Conservation (phyloP, 495 filamentous ascomycete genomes). For the Hypoxylon rickii region DNA sequence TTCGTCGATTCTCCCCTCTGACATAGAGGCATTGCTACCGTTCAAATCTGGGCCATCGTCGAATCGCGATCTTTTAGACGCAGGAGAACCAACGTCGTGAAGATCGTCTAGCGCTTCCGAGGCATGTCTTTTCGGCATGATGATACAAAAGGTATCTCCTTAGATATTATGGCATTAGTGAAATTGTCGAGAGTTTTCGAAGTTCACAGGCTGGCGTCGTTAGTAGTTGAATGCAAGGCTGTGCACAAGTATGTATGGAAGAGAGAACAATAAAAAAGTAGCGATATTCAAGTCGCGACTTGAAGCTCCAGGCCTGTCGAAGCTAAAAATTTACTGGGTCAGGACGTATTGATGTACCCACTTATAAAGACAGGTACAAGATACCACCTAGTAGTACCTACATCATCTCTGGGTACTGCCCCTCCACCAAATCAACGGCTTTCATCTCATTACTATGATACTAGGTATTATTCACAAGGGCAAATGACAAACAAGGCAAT, state of each 20-base stretch:
- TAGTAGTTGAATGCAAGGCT: constrained; percentile 2
- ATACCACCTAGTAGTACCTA: too few species aligned
- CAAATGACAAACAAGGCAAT: too few species aligned
- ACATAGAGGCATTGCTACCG: constrained; percentile 37
- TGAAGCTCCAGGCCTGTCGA: constrained; percentile 26
- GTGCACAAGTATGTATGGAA: too few species aligned
- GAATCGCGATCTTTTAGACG: constrained; percentile 74
- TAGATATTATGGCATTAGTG: not conserved
- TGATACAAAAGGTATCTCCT: not conserved
- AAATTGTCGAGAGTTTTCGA: not conserved
- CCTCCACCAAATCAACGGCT: too few species aligned
- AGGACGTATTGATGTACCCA: too few species aligned
- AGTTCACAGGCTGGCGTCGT: too few species aligned
- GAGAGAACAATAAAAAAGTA: not conserved
- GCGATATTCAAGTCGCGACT: constrained; percentile 17
- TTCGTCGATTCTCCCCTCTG: constrained; percentile 46
- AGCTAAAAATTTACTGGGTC: constrained; percentile 8
- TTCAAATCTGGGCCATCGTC: constrained; percentile 56
- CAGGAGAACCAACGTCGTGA: constrained; percentile 63
- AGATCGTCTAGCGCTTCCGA: constrained; percentile 74
- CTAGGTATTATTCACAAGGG: too few species aligned
- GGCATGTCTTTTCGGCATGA: constrained; percentile 79
- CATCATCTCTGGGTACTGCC: too few species aligned
- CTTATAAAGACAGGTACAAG: too few species aligned
- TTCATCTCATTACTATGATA: too few species aligned